Percentiles rank a stretch among this genome's conserved stretches.
Evolutionary conservation across 768 basidiomycete species (phyloP).

Genomic region (Tricholoma saponaceum): DNA sequence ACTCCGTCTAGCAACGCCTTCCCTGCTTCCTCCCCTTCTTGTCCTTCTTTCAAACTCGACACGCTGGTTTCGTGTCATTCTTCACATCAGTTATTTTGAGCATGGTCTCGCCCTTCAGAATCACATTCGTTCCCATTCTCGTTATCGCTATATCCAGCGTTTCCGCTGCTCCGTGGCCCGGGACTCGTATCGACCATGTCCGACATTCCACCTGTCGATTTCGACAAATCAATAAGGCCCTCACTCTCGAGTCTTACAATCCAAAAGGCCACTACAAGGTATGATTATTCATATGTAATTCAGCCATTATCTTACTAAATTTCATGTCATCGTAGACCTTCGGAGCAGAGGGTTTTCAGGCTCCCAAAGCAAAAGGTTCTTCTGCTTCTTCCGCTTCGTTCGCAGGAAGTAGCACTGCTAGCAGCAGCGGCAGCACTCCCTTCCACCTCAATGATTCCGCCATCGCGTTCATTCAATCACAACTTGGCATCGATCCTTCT

Average conservation of each 20-base stretch:
- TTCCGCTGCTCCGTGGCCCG: conserved; percentile 25
- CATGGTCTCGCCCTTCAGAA: conserved; percentile 22
- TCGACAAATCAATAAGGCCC: conserved; percentile 20
- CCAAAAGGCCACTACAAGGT: conserved; percentile 22
- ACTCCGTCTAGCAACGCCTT: neutral
- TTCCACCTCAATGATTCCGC: conserved; percentile 23
- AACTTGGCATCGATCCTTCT: conserved; percentile 18
- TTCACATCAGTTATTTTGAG: conserved; percentile 16
- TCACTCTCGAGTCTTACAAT: conserved; percentile 22
- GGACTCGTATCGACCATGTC: conserved; percentile 13
- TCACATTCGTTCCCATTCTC: conserved; percentile 22
- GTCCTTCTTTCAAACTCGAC: neutral
- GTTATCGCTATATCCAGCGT: conserved; percentile 20
- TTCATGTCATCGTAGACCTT: conserved; percentile 17
- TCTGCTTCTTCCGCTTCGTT: conserved; percentile 7
- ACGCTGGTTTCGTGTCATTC: conserved; percentile 5
- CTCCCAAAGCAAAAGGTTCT: conserved; percentile 11
- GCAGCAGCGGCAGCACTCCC: neutral
- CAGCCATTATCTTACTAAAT: neutral
- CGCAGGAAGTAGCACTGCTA: conserved; percentile 8
- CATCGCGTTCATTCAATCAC: conserved; percentile 23
- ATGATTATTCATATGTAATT: neutral
- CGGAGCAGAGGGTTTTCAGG: conserved; percentile 20
- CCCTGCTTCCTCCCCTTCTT: neutral
- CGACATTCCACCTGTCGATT: conserved; percentile 28